phyloP scores from a whole-genome alignment of 106 monocot species.

The Platanthera guangdongensis region DNA sequence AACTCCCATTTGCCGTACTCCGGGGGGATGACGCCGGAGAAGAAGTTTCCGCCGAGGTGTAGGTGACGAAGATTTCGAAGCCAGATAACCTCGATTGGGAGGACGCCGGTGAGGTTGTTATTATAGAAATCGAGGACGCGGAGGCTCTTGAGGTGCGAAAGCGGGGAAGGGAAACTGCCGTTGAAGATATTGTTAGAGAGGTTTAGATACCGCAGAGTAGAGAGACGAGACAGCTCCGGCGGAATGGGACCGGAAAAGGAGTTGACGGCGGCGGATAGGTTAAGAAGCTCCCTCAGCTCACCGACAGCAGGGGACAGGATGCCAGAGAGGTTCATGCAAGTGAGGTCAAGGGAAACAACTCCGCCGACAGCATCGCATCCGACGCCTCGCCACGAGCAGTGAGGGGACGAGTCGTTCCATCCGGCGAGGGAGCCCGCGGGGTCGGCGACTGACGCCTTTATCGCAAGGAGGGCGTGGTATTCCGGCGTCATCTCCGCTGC shows the following conservation, averaged over 20 bases:
- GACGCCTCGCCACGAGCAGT: constrained; percentile 11
- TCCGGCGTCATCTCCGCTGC: background rate
- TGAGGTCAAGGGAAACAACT: constrained; percentile 43
- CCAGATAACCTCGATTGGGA: constrained; percentile 38
- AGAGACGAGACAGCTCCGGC: constrained; percentile 26
- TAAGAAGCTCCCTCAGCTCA: constrained; percentile 23
- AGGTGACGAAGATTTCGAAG: constrained; percentile 48
- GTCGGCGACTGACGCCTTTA: background rate
- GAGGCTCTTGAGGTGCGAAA: constrained; percentile 34
- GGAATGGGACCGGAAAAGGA: constrained; percentile 57
- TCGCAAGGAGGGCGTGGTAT: background rate
- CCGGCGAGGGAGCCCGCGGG: background rate
- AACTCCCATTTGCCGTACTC: constrained; percentile 55
- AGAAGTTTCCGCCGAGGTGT: constrained; percentile 90
- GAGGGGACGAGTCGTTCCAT: constrained; percentile 11
- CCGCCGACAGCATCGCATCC: constrained; percentile 8
- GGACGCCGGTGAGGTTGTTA: constrained; percentile 74
- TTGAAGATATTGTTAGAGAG: constrained; percentile 83
- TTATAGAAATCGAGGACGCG: constrained; percentile 80
- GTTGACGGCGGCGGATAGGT: constrained; percentile 46
- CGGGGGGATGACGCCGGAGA: constrained; percentile 58
- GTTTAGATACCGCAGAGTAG: constrained; percentile 53
- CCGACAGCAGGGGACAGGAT: constrained; percentile 30
- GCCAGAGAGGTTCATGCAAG: constrained; percentile 54
- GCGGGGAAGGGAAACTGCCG: constrained; percentile 40